These are phyloP conservation scores for Jacaranda mimosifolia DNA, from an alignment of 257 asterid species.

Conservation along the genomic window DNA sequence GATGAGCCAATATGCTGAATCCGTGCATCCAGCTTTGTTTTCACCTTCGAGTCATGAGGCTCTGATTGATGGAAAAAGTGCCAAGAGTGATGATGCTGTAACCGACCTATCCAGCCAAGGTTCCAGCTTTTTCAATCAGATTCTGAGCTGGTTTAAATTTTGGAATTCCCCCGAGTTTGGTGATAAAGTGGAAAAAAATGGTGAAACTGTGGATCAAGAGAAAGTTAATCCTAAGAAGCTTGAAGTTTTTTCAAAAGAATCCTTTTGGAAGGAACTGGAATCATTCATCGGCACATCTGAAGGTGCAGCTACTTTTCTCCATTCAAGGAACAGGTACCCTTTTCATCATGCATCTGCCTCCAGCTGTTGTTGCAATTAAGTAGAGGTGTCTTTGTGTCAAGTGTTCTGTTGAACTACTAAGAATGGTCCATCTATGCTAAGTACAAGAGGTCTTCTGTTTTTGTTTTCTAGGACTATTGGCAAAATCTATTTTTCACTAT, in stretches of 20 bases:
- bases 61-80: slow-evolving; percentile 29
- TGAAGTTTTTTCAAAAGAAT: slow-evolving; percentile 54
- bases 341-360: slow-evolving; percentile 19
- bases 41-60: slow-evolving; percentile 54
- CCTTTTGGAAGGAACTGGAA: slow-evolving; percentile 77
- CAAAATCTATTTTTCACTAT: neutral
- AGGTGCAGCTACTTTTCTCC: slow-evolving; percentile 55
- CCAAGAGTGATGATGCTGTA: slow-evolving; percentile 34
- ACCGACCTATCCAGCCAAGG: slow-evolving; percentile 37
- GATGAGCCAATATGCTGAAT: slow-evolving; percentile 37
- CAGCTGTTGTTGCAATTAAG: slow-evolving; percentile 12
- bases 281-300: slow-evolving; percentile 56
- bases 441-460: neutral
- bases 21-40: slow-evolving; percentile 44
- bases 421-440: neutral
- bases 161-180: slow-evolving; percentile 45
- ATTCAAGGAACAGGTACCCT: slow-evolving; percentile 73
- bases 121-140: slow-evolving; percentile 40
- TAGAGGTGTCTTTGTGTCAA: slow-evolving; percentile 9
- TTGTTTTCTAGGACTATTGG: neutral
- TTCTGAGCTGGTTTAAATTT: slow-evolving; percentile 51
- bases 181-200: slow-evolving; percentile 39
- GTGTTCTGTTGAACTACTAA: slow-evolving; percentile 16
- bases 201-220: slow-evolving; percentile 35
- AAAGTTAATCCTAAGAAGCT: slow-evolving; percentile 37